Conservation (phyloP, 768 basidiomycete species). For the Suillus spraguei region DNA sequence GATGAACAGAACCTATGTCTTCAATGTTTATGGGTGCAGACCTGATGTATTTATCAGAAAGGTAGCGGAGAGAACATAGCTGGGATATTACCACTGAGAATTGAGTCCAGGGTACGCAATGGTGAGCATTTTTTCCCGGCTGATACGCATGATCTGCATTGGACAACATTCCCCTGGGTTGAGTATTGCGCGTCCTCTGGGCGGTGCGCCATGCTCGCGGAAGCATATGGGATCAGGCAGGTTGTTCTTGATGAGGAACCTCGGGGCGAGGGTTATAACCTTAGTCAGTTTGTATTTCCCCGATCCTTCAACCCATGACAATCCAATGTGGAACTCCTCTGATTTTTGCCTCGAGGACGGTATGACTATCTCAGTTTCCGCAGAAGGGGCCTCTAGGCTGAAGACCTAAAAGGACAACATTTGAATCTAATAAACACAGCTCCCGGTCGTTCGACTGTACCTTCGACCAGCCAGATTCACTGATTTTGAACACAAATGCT, state of each 20-base stretch:
- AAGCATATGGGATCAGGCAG: conserved; percentile 69
- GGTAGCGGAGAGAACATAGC: neutral
- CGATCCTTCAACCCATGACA: conserved; percentile 92
- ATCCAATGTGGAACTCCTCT: conserved; percentile 77
- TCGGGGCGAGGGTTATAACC: conserved; percentile 87
- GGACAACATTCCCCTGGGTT: conserved; percentile 69
- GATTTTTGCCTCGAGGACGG: conserved; percentile 60
- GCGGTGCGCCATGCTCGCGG: conserved; percentile 81
- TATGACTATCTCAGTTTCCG: conserved; percentile 83
- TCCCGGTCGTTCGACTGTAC: conserved; percentile 37
- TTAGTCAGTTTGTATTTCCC: conserved; percentile 98
- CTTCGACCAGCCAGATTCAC: conserved; percentile 89
- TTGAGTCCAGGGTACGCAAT: conserved; percentile 87
- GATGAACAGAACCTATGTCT: conserved; percentile 83
- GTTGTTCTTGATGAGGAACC: conserved; percentile 89
- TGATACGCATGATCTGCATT: conserved; percentile 65
- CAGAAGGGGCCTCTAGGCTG: conserved; percentile 88
- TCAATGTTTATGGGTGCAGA: conserved; percentile 91
- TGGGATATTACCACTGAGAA: conserved; percentile 66
- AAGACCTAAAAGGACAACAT: conserved; percentile 53
- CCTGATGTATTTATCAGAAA: conserved; percentile 47
- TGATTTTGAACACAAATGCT: conserved; percentile 80
- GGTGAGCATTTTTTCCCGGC: conserved; percentile 75
- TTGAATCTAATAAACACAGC: conserved; percentile 11
- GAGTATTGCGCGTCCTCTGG: conserved; percentile 61